Evolutionary conservation across 1,139 yeast species (phyloP).

Genomic region (Magnusiomyces suaveolens): DNA sequence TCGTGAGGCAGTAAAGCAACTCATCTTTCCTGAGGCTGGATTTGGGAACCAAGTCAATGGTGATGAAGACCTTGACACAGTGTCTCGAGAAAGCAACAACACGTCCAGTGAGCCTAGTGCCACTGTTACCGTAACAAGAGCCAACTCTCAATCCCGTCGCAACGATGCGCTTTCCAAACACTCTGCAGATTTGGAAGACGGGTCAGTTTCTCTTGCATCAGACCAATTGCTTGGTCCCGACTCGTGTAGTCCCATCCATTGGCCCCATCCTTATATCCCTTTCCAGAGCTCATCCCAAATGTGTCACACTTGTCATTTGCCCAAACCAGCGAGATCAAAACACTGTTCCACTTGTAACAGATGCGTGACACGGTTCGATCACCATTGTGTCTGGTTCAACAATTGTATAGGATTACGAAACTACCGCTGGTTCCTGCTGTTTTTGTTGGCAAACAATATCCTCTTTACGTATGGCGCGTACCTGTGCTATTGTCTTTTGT

Average conservation of each 20-base stretch:
- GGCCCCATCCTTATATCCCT: not conserved
- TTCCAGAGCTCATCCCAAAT: conserved; percentile 22
- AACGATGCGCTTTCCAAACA: no score
- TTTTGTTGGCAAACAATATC: conserved; percentile 46
- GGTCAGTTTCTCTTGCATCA: no score
- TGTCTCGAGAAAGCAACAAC: no score
- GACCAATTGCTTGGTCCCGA: no score
- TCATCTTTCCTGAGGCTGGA: not conserved
- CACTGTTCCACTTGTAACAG: conserved; percentile 69
- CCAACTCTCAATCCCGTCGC: no score
- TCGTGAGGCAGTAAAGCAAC: not conserved
- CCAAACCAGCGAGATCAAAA: conserved; percentile 79
- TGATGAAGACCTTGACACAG: no score
- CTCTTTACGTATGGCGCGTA: conserved; percentile 54
- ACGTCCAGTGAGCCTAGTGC: no score
- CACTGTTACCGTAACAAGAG: no score
- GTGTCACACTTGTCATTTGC: conserved; percentile 52
- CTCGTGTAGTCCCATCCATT: not conserved
- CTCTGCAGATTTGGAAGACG: no score
- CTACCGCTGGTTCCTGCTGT: conserved; percentile 58
- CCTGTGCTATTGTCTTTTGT: conserved; percentile 34
- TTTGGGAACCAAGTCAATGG: no score
- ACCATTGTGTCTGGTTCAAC: conserved; percentile 93
- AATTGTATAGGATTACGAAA: conserved; percentile 79
- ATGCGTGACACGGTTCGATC: conserved; percentile 69